Evolutionary conservation across 192 early-diverging fungal species (phyloP), one percentile per base, ranked within the genome.

Genomic region (Dimargaris xerosporica): DNA sequence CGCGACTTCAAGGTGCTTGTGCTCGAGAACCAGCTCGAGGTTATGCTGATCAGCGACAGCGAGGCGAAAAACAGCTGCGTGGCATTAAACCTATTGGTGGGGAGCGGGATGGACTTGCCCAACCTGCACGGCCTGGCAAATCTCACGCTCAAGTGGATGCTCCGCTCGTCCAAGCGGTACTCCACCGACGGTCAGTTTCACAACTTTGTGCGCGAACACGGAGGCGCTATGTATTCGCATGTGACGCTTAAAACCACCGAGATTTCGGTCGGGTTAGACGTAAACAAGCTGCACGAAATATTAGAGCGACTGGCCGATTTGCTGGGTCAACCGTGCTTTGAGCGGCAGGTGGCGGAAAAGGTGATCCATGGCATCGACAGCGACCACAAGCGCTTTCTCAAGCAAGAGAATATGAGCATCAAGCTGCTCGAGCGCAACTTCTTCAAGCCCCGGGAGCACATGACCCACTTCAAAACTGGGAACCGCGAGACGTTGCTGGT

Each of bases 391-490:
- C 21, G 29, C n/a, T 54, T 54, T 28, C 53, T 54, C 53, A 54
- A 54, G 21, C 53, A 54, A 26, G 53, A 54, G 29, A 54, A 54
- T 28, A 54, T 54, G 53, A 29, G 53, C 21, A 54, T 54, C 21
- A 54, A 54, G 53, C 26, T 54, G 28, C 53, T 54, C 25, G 53
- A 28, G 53, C 53, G 53, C 26, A 54, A 54, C 29, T 54, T 54
- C 26, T 54, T 54, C 53, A 21, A 29, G 29, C 21, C 53, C 53
- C 53, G n/a, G n/a, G 21, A 54, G 25, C 19, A 54, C n/a, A 54
- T 54, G 53, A 25, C 21, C 48, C 83, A 87, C 61, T 93, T 93
- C 71, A 87, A 87, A 31, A 91, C 89, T 5, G 90, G 90, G 13
- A 91, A 84, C 64, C 66, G 90, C 58, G 80, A 88, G 56, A 91